phyloP scores from a whole-genome alignment of 2,329 filamentous ascomycete genomes.

The Colletotrichum sp. region DNA sequence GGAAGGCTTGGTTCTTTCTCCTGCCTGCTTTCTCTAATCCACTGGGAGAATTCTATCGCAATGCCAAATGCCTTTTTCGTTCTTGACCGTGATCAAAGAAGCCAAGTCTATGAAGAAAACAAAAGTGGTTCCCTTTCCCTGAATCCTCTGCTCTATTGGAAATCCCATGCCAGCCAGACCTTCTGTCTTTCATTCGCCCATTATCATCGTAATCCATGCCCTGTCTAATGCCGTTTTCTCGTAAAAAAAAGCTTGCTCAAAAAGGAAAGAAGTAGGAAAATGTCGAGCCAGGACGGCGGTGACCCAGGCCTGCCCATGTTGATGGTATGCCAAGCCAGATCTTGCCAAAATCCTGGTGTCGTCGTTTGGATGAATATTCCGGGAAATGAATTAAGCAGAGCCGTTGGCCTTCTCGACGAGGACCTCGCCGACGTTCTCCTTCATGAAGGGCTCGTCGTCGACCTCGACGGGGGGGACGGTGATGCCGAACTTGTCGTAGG shows the following conservation, averaged over 20 bases:
- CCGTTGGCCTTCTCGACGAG: conserved; percentile 21
- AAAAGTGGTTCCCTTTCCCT: not conserved
- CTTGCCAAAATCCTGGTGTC: not conserved
- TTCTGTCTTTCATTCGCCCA: not conserved
- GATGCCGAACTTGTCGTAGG: conserved; percentile 65
- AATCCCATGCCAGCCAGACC: not conserved
- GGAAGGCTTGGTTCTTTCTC: not conserved
- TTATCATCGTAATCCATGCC: not conserved
- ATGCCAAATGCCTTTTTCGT: conserved; percentile 5
- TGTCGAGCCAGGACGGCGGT: not conserved
- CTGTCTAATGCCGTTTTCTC: not conserved
- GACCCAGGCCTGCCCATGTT: not conserved
- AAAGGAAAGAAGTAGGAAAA: not conserved
- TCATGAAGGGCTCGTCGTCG: conserved; percentile 49
- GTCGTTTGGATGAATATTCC: not conserved
- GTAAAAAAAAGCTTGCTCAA: not conserved
- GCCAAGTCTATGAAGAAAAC: not conserved
- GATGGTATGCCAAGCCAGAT: not conserved
- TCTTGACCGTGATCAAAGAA: not conserved
- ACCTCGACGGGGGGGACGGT: conserved; percentile 46
- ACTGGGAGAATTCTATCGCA: not conserved
- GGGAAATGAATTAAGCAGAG: not conserved
- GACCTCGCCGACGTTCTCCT: conserved; percentile 33
- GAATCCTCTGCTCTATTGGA: not conserved
- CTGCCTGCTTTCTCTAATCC: not conserved